Percentiles rank a stretch among this genome's conserved stretches.
phyloP scores from a whole-genome alignment of 148 eudicot species.

The Camellia lanceoleosa region DNA sequence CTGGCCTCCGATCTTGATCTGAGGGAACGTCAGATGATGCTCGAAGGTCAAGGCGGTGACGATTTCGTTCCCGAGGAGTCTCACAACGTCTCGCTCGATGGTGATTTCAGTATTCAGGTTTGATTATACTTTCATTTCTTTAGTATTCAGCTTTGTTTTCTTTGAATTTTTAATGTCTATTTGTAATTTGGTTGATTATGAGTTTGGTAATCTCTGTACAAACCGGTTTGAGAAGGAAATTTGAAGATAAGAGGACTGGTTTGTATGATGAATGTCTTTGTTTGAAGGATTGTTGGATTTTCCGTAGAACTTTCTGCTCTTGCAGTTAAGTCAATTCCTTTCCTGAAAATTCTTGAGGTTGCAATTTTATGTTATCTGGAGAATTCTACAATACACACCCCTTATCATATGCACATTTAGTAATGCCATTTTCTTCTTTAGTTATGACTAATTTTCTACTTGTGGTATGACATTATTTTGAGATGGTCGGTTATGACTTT shows the following conservation, averaged over 20 bases:
- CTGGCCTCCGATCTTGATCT: constrained; percentile 87
- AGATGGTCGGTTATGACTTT: too few relatives aligned
- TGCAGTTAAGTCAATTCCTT: not conserved
- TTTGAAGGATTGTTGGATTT: not conserved
- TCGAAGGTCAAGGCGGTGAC: constrained; percentile 30
- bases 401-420: too few relatives aligned
- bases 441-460: too few relatives aligned
- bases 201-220: not conserved
- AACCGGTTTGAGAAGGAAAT: not conserved
- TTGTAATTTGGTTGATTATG: not conserved
- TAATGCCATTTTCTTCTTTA: too few relatives aligned
- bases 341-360: not conserved
- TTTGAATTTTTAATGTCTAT: not conserved
- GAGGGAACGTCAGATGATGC: constrained; percentile 74
- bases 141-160: not conserved
- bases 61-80: constrained; percentile 52
- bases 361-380: not conserved
- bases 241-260: not conserved
- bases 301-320: not conserved
- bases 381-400: too few relatives aligned
- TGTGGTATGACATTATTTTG: too few relatives aligned
- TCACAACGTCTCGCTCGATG: constrained; percentile 85
- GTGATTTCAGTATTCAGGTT: constrained; percentile 97
- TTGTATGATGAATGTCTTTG: not conserved
- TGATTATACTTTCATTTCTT: not conserved